A percentile compares a stretch with the other conserved stretches of the same genome.
These are phyloP conservation scores for Aureobasidium zeae DNA, from an alignment of 2,329 filamentous ascomycete genomes.

Conservation along the genomic window DNA sequence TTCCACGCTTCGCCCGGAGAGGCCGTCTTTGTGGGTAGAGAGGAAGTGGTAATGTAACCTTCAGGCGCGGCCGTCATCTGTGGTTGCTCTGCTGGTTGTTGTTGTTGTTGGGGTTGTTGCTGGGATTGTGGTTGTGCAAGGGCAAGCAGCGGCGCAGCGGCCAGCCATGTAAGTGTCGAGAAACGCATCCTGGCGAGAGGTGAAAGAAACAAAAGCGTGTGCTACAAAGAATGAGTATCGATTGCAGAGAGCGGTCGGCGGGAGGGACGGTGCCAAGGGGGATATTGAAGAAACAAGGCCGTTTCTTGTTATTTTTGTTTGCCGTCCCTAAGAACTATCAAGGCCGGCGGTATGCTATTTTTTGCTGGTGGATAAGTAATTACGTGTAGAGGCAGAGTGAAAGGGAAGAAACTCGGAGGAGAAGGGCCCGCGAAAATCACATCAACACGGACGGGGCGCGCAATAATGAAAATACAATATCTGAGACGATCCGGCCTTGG, in stretches of 20 bases:
- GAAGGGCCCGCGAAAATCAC: no score
- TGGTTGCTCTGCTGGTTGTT: neutral
- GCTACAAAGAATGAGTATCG: neutral
- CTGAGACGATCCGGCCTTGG: no score
- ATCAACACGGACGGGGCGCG: no score
- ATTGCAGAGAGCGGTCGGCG: neutral
- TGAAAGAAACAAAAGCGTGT: neutral
- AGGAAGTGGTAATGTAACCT: neutral
- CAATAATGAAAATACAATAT: no score
- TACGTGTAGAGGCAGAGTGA: neutral
- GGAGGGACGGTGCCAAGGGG: slow-evolving; percentile 10
- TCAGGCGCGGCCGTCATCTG: neutral
- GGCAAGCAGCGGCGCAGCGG: slow-evolving; percentile 3
- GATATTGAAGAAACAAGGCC: neutral
- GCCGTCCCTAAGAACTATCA: no score
- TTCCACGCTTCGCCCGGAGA: slow-evolving; percentile 6
- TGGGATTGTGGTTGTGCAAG: neutral
- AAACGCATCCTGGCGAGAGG: slow-evolving; percentile 8
- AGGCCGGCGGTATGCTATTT: neutral
- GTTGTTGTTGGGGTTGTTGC: slow-evolving; percentile 5
- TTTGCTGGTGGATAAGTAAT: neutral
- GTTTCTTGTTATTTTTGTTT: slow-evolving; percentile 7
- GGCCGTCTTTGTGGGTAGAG: slow-evolving; percentile 1
- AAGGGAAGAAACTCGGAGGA: neutral
- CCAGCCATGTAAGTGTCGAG: slow-evolving; percentile 1